Percentiles rank a stretch among this genome's conserved stretches.
These are phyloP conservation scores for Brasenia schreberi DNA, from an alignment of 164 flowering plant genomes.

Conservation along the genomic window DNA sequence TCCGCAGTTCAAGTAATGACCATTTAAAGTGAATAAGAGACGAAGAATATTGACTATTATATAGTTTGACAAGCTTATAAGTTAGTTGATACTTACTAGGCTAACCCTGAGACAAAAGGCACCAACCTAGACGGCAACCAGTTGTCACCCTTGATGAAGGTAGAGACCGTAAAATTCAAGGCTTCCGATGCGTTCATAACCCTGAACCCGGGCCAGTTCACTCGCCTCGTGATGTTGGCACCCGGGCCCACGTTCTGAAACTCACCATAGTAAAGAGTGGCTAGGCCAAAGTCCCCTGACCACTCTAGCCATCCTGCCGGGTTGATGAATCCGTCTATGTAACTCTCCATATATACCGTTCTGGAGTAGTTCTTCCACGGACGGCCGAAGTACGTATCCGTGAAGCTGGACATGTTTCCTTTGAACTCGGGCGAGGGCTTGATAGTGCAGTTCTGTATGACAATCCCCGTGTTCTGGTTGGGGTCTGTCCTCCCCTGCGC, in stretches of 20 bases:
- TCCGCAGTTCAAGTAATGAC: too few relatives aligned
- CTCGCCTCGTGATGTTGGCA: constrained; percentile 24
- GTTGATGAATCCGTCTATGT: constrained; percentile 30
- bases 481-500: constrained; percentile 79
- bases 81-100: too few relatives aligned
- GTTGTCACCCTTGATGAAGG: constrained; percentile 36
- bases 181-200: constrained; percentile 25
- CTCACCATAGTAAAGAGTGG: constrained; percentile 63
- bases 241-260: constrained; percentile 69
- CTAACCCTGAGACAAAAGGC: too few relatives aligned
- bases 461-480: constrained; percentile 62
- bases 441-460: too few relatives aligned
- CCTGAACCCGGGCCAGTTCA: constrained; percentile 67
- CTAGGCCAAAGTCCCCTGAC: constrained; percentile 30
- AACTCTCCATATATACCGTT: constrained; percentile 56
- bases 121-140: too few relatives aligned
- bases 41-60: too few relatives aligned
- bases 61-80: too few relatives aligned
- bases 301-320: constrained; percentile 59
- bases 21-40: too few relatives aligned
- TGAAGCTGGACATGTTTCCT: constrained; percentile 19
- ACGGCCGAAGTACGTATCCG: constrained; percentile 56
- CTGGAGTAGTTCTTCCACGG: constrained; percentile 80
- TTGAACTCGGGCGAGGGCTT: constrained; percentile 31
- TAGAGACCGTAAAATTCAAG: constrained; percentile 26